Conservation (phyloP, 495 filamentous ascomycete genomes). For the Xylaria intraflava region DNA sequence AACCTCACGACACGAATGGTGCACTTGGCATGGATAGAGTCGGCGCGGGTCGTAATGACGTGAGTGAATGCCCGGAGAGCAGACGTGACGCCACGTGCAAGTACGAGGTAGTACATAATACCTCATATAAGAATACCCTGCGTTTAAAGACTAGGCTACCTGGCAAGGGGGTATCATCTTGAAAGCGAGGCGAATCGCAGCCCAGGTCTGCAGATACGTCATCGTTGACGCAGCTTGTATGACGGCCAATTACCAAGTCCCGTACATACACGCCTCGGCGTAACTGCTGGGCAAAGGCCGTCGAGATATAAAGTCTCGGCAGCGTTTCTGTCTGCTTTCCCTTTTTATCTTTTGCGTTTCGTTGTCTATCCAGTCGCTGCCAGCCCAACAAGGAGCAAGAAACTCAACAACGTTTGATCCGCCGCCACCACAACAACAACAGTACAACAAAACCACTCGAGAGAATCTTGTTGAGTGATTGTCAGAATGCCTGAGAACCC, state of each 20-base stretch:
- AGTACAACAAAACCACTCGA: not conserved
- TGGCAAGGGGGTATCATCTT: too few relatives aligned
- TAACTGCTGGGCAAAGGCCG: constrained; percentile 2
- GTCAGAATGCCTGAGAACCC: constrained; percentile 23
- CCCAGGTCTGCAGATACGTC: constrained; percentile 16
- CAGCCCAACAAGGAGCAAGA: not conserved
- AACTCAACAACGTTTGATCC: not conserved
- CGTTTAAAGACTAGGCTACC: too few relatives aligned
- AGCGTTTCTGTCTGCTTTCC: not conserved
- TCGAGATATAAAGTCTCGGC: not conserved
- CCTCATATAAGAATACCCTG: too few relatives aligned
- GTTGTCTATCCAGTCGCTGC: not conserved
- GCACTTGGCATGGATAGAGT: not conserved
- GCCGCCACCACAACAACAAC: not conserved
- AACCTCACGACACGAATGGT: too few relatives aligned
- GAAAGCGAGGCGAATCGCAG: too few relatives aligned
- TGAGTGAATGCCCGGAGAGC: too few relatives aligned
- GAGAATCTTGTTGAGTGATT: constrained; percentile 1
- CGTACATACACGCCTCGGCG: too few relatives aligned
- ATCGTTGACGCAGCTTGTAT: constrained; percentile 16
- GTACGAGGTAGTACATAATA: too few relatives aligned
- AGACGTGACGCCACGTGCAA: too few relatives aligned
- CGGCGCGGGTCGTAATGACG: not conserved
- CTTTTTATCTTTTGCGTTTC: not conserved
- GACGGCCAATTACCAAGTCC: not conserved